Conservation (phyloP, 2,329 filamentous ascomycete genomes). For the Exophiala spinifera region DNA sequence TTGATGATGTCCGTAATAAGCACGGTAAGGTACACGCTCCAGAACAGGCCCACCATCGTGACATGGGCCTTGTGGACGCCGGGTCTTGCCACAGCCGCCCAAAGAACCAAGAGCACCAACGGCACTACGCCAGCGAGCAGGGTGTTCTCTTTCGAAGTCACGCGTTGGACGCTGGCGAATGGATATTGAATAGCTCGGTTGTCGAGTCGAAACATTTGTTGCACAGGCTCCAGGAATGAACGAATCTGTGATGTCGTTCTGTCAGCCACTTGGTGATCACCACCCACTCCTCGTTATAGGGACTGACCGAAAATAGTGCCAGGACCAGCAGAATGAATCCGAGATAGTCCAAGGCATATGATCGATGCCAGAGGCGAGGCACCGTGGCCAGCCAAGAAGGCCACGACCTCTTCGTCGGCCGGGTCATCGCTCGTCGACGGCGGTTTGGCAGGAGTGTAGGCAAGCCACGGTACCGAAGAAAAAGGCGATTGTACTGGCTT, state of each 20-base stretch:
- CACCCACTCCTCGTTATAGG: too few species aligned
- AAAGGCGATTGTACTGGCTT: too few species aligned
- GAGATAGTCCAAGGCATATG: slow-evolving; percentile 83
- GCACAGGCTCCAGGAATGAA: slow-evolving; percentile 75
- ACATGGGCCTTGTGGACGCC: slow-evolving; percentile 77
- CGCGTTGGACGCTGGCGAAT: slow-evolving; percentile 77
- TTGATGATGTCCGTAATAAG: slow-evolving; percentile 90
- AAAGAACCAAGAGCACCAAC: slow-evolving; percentile 61
- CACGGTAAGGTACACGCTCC: slow-evolving; percentile 70
- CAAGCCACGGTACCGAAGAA: too few species aligned
- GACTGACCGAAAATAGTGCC: slow-evolving; percentile 52
- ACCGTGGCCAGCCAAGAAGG: slow-evolving; percentile 39
- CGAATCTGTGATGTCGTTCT: slow-evolving; percentile 59
- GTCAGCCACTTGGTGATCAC: slow-evolving; percentile 3
- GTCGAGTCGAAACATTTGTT: slow-evolving; percentile 87
- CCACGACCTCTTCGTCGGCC: background rate
- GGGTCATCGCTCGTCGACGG: too few species aligned
- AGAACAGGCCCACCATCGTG: slow-evolving; percentile 74
- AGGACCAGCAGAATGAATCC: slow-evolving; percentile 68
- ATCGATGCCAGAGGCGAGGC: slow-evolving; percentile 59
- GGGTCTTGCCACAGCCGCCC: slow-evolving; percentile 61
- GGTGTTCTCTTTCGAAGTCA: slow-evolving; percentile 69
- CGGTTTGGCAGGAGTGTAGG: too few species aligned
- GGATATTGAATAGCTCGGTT: slow-evolving; percentile 82
- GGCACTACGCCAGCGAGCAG: slow-evolving; percentile 74